Evolutionary conservation across 495 filamentous ascomycete genomes (phyloP).

Genomic region (Letharia lupina): DNA sequence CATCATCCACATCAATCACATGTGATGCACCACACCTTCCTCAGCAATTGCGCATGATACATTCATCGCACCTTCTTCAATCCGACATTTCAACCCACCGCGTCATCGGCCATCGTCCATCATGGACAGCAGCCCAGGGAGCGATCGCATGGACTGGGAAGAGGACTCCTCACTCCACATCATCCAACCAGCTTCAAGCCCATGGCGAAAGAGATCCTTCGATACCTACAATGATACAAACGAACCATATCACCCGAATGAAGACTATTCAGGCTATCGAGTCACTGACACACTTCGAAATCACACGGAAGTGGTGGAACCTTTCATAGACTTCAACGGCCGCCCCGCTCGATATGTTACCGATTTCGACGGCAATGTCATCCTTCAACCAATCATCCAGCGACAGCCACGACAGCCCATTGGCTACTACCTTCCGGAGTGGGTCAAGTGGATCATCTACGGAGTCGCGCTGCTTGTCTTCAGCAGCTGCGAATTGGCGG

Average conservation of each 20-base stretch:
- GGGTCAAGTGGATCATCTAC: conserved; percentile 5
- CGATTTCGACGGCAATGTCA: background rate
- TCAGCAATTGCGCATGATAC: background rate
- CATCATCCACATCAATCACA: conserved; percentile 2
- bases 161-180: conserved; percentile 5
- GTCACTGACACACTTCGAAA: background rate
- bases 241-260: background rate
- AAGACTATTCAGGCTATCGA: background rate
- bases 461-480: background rate
- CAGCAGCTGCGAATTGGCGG: background rate
- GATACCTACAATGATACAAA: conserved; percentile 2
- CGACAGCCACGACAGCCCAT: background rate
- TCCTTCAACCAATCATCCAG: background rate
- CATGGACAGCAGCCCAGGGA: background rate
- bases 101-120: background rate
- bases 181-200: background rate
- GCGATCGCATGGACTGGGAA: background rate
- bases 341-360: background rate
- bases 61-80: background rate
- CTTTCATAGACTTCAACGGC: background rate
- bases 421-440: background rate
- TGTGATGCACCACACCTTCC: background rate
- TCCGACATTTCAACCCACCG: background rate
- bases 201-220: conserved; percentile 1
- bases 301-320: background rate